Base-by-base conservation (phyloP, 768 basidiomycete genomes). In the Galerina sulciceps region DNA sequence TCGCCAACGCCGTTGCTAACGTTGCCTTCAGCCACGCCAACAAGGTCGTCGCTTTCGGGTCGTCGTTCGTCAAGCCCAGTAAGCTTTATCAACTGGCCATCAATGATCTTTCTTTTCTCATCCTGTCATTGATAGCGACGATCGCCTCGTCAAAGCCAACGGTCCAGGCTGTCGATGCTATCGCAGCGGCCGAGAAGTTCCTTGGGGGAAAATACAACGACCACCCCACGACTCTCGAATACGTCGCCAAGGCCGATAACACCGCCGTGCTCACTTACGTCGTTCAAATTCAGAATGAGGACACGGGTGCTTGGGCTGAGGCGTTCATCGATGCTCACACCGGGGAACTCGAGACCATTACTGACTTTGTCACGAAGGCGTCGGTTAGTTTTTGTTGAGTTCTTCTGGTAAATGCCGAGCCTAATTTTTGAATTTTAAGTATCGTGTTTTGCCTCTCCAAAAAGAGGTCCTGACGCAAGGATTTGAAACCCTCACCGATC, bases 271-370 rank as follows among this genome's bases (percentile, higher is more conserved):
- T 84, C 10, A 75, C 79, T 6, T 79, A 82, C 63, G 72, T 73
- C 38, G 63, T 77, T 15, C 76, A 80, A 45, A 72, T 80, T 34
- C 68, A 70, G 37, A 75, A 77, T 55, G 67, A 73, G 17, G 57
- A 65, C 4, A 66, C 70, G 10, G 71, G 81, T 38, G 76, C 80
- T 11, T 87, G 83, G 82, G 79, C 78, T 65, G 84, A 88, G 68
- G 85, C 84, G 0, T 85, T 85, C 58, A 79, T 88, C 44, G 85
- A 87, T 62, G 85, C 83, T 11, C 81, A 83, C 61, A 73, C 78
- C n/a, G 81, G 81, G 15, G 79, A 83, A 37, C 67, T 87, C 38
- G 69, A 83, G 18, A 75, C 77, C 26, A 73, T 85, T 26, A 80
- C 80, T 35, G 84, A 88, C 67, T 87, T 85, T 69, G 82, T 80